Evolutionary conservation across 2,329 filamentous ascomycete genomes (phyloP).

Genomic region (Ascochyta koolunga): DNA sequence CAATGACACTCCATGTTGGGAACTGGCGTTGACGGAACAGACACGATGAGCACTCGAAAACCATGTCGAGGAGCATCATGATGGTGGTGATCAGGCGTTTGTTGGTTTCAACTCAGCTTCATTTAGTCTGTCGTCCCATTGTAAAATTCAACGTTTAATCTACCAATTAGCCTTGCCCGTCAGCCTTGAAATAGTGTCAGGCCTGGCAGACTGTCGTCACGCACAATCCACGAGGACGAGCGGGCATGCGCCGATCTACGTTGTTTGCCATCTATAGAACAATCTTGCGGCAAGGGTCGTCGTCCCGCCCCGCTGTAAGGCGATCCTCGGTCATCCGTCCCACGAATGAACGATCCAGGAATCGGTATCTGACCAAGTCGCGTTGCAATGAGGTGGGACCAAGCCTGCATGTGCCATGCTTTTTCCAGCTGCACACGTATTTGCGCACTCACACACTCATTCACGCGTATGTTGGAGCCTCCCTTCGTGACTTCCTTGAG

Average conservation of each 20-base stretch:
- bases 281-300: not conserved
- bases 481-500: not conserved
- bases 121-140: conserved; percentile 7
- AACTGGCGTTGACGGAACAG: conserved; percentile 16
- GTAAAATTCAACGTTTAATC: not conserved
- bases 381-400: too few relatives aligned
- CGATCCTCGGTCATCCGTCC: not conserved
- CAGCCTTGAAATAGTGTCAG: too few relatives aligned
- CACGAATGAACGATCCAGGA: conserved; percentile 6
- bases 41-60: conserved; percentile 5
- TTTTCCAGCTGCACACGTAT: conserved; percentile 3
- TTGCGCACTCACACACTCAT: not conserved
- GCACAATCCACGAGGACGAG: not conserved
- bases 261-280: conserved; percentile 4
- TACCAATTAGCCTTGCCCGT: not conserved
- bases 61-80: conserved; percentile 3
- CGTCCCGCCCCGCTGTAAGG: not conserved
- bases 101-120: conserved; percentile 2
- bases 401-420: conserved; percentile 5
- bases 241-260: not conserved
- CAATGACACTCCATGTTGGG: conserved; percentile 12
- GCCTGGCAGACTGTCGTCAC: too few relatives aligned
- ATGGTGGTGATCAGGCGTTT: conserved; percentile 1
- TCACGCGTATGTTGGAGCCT: not conserved
- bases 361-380: conserved; percentile 6